These are phyloP conservation scores for Speleostelium caveatum DNA, from an alignment of 78 protist species.

Conservation along the genomic window DNA sequence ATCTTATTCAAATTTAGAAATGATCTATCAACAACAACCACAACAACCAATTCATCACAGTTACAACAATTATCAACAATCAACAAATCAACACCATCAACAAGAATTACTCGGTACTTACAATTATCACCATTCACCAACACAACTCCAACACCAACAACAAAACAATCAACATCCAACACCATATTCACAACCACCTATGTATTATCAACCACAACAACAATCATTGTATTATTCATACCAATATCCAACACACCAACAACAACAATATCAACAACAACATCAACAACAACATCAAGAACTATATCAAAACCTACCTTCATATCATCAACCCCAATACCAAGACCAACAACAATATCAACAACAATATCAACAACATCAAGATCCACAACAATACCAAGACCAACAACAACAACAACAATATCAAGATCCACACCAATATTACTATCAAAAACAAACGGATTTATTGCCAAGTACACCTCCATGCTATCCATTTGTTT, in stretches of 20 bases:
- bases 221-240: background rate
- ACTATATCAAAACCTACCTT: background rate
- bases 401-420: background rate
- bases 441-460: background rate
- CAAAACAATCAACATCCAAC: background rate
- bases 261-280: constrained; percentile 8
- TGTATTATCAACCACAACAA: background rate
- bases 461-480: background rate
- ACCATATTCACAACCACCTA: constrained; percentile 1
- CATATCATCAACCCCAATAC: background rate
- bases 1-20: background rate
- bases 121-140: background rate
- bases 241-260: background rate
- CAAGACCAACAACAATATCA: background rate
- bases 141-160: background rate
- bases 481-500: too few relatives aligned
- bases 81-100: background rate
- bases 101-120: background rate
- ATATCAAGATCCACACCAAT: background rate
- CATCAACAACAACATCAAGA: background rate
- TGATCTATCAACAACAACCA: background rate
- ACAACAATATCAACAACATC: background rate
- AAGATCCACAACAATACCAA: background rate
- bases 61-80: background rate
- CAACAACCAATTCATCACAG: background rate